Evolutionary conservation across 83 land plant species (phyloP).

Genomic region (Picea abies): DNA sequence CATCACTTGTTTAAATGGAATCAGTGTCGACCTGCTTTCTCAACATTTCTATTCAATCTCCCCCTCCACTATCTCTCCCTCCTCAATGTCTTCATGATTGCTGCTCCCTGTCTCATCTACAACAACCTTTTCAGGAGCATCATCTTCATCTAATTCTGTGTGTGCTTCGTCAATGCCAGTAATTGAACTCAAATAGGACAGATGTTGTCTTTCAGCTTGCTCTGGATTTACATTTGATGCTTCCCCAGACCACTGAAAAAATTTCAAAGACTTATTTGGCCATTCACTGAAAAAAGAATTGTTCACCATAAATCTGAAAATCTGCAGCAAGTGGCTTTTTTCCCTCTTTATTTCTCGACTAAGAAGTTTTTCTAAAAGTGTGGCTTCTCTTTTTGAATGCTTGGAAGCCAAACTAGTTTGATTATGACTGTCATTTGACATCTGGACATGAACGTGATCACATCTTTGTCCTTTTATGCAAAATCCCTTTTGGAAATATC

Average conservation of each 20-base stretch:
- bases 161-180: neutral
- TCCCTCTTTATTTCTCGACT: slow-evolving; percentile 62
- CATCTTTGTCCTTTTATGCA: slow-evolving; percentile 38
- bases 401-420: neutral
- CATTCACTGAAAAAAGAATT: slow-evolving; percentile 67
- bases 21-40: no score
- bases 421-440: slow-evolving; percentile 6
- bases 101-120: slow-evolving; percentile 8
- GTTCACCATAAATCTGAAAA: slow-evolving; percentile 76
- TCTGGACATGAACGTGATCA: slow-evolving; percentile 23
- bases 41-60: no score
- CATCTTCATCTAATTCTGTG: slow-evolving; percentile 15
- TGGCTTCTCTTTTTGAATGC: slow-evolving; percentile 42
- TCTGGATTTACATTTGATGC: slow-evolving; percentile 28
- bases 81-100: slow-evolving; percentile 1
- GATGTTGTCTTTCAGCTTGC: neutral
- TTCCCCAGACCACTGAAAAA: slow-evolving; percentile 26
- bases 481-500: slow-evolving; percentile 23
- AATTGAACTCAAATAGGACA: neutral
- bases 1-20: no score
- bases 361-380: slow-evolving; percentile 74
- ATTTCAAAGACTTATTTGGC: slow-evolving; percentile 56
- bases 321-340: slow-evolving; percentile 66
- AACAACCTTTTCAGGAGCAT: neutral
- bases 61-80: slow-evolving; percentile 14